Base-by-base conservation (phyloP, 2,329 filamentous ascomycete species). In the Pseudogymnoascus sp. region DNA sequence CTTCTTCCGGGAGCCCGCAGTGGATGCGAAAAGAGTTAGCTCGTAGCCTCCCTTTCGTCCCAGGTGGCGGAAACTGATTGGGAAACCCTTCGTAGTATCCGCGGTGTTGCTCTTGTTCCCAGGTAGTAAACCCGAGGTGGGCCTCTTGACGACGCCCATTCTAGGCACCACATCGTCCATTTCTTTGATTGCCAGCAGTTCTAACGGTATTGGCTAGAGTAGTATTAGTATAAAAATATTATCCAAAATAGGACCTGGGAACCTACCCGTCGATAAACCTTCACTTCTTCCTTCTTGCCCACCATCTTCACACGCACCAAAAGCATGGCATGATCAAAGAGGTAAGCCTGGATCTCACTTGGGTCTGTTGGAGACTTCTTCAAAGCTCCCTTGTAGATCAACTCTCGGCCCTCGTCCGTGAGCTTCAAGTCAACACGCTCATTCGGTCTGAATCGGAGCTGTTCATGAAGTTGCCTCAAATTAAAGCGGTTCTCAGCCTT, bases 401-500 rank as follows among this genome's bases (percentile, higher is more conserved):
- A 80, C 75, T 97, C 92, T 65, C 94, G 89, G 62, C 90, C 90
- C 70, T 96, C 92, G 70, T 99, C 94, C 0, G 92, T 96, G 60
- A 99, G 81, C 75, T 96, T 96, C 66, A 99, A 79, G 73, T 99
- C 94, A 59, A 97, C 92, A 71, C 88, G 90, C 72, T 97, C 93
- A 66, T 91, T 91, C 1, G 90, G 88, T 44, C 89, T 85, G 81
- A 96, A 99, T 66, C 93, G 91, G 67, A 99, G 84, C 70, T 96
- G 90, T 69, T 94, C 87, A 73, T 97, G 94, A 33, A 99, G 82
- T 69, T 92, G 90, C 75, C 93, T 89, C 63, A 99, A 79, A 73
- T 97, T 97, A 81, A 96, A 97, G 61, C 94, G 89, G 73, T 99
- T 99, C 76, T 99, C 94, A 0, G 94, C 92, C 78, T 96, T 97